These are phyloP conservation scores for Suillus subaureus DNA, from an alignment of 768 basidiomycete species.

Conservation along the genomic window DNA sequence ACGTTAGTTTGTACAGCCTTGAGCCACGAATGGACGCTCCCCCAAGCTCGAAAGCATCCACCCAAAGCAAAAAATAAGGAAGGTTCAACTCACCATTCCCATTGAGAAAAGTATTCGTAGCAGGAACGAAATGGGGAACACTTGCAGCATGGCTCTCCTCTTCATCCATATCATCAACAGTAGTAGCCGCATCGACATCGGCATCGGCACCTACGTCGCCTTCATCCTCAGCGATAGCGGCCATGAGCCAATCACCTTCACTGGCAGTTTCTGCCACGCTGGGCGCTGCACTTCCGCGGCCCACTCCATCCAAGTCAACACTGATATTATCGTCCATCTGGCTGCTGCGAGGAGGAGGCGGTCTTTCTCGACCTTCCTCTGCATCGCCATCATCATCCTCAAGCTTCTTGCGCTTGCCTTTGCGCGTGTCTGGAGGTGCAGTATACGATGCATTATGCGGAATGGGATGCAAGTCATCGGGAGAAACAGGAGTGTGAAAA, in stretches of 20 bases:
- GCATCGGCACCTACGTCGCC: slow-evolving; percentile 58
- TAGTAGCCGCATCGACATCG: slow-evolving; percentile 51
- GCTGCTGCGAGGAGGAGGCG: slow-evolving; percentile 54
- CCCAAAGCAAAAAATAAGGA: slow-evolving; percentile 38
- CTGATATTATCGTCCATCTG: slow-evolving; percentile 57
- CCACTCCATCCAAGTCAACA: slow-evolving; percentile 57
- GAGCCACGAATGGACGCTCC: slow-evolving; percentile 42
- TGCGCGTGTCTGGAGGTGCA: slow-evolving; percentile 60
- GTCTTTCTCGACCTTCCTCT: slow-evolving; percentile 70
- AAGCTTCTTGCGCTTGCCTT: slow-evolving; percentile 87
- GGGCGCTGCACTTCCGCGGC: slow-evolving; percentile 64
- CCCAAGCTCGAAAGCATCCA: slow-evolving; percentile 47
- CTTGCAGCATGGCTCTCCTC: slow-evolving; percentile 44
- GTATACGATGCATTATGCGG: slow-evolving; percentile 58
- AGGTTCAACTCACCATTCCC: slow-evolving; percentile 56
- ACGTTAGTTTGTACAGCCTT: slow-evolving; percentile 62
- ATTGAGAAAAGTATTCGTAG: slow-evolving; percentile 34
- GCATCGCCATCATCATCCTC: slow-evolving; percentile 85
- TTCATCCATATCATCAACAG: slow-evolving; percentile 47
- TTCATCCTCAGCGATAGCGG: slow-evolving; percentile 77
- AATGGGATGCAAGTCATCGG: slow-evolving; percentile 78
- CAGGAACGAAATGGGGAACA: slow-evolving; percentile 38
- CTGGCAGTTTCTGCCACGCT: slow-evolving; percentile 63
- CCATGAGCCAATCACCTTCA: slow-evolving; percentile 89
- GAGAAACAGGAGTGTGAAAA: slow-evolving; percentile 86